Conservation (phyloP, 257 asterid genomes). For the Scutellaria minor region DNA sequence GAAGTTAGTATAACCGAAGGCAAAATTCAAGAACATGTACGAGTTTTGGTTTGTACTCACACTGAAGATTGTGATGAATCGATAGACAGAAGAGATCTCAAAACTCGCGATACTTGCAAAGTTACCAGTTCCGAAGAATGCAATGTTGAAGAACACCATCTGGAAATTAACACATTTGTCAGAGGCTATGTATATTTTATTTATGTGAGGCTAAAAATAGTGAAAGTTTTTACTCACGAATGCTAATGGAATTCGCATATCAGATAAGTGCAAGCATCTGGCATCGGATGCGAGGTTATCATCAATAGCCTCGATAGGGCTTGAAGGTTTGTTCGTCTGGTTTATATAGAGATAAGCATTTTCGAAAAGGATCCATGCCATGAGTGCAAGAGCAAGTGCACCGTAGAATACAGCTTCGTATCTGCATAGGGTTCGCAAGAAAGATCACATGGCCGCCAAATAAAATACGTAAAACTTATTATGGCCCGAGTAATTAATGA, state of each 20-base stretch:
- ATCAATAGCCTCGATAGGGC: constrained; percentile 47
- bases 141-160: constrained; percentile 97
- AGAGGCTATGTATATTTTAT: not conserved
- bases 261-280: constrained; percentile 70
- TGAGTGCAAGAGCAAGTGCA: constrained; percentile 83
- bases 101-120: constrained; percentile 97
- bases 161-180: constrained; percentile 33
- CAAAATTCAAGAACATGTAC: not conserved
- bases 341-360: constrained; percentile 60
- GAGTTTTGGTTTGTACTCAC: constrained; percentile 55
- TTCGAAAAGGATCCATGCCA: constrained; percentile 94
- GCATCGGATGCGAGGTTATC: constrained; percentile 54
- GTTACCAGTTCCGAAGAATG: constrained; percentile 98
- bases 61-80: constrained; percentile 94
- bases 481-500: not conserved
- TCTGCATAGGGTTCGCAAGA: constrained; percentile 52
- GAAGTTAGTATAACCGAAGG: constrained; percentile 21
- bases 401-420: constrained; percentile 94
- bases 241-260: constrained; percentile 83
- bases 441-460: constrained; percentile 6
- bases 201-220: not conserved
- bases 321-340: constrained; percentile 51
- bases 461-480: constrained; percentile 18
- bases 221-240: constrained; percentile 62
- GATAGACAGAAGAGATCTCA: constrained; percentile 94